A percentile compares a stretch with the other conserved stretches of the same genome.
Conservation (phyloP, 83 land plant species). For the Thuja plicata region DNA sequence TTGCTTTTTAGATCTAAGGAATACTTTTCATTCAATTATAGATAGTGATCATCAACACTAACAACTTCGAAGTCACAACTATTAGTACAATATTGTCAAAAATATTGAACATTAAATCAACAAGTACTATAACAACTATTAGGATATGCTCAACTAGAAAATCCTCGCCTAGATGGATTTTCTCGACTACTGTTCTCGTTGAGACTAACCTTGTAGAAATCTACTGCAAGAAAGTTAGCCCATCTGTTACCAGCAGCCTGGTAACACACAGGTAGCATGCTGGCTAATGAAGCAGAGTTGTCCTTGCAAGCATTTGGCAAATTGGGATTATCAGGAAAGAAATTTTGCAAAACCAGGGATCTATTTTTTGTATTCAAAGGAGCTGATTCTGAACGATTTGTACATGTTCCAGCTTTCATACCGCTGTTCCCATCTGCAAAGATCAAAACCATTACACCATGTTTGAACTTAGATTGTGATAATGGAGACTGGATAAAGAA, state of each 20-base stretch:
- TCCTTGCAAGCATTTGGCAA: conserved; percentile 42
- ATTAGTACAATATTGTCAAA: no score
- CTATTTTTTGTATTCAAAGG: conserved; percentile 37
- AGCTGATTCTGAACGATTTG: conserved; percentile 70
- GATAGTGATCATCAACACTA: no score
- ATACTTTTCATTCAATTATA: no score
- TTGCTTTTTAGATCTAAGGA: no score
- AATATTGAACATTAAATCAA: no score
- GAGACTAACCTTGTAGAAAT: conserved; percentile 69
- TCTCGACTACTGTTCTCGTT: not conserved
- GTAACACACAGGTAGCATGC: conserved; percentile 64
- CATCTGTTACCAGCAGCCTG: conserved; percentile 60
- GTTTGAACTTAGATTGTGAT: not conserved
- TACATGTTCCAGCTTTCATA: conserved; percentile 58
- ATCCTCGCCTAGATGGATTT: no score
- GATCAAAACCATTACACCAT: not conserved
- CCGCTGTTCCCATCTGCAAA: conserved; percentile 74
- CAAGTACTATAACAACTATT: no score
- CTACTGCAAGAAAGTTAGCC: conserved; percentile 82
- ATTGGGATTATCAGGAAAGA: conserved; percentile 55
- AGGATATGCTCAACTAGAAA: no score
- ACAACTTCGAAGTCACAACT: no score
- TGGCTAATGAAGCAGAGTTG: conserved; percentile 49
- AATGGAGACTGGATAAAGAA: not conserved
- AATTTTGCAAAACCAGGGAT: conserved; percentile 64